A percentile compares a stretch with the other conserved stretches of the same genome.
These are phyloP conservation scores for Fusarium xylarioides DNA, from an alignment of 2,329 filamentous ascomycete species.

Conservation along the genomic window DNA sequence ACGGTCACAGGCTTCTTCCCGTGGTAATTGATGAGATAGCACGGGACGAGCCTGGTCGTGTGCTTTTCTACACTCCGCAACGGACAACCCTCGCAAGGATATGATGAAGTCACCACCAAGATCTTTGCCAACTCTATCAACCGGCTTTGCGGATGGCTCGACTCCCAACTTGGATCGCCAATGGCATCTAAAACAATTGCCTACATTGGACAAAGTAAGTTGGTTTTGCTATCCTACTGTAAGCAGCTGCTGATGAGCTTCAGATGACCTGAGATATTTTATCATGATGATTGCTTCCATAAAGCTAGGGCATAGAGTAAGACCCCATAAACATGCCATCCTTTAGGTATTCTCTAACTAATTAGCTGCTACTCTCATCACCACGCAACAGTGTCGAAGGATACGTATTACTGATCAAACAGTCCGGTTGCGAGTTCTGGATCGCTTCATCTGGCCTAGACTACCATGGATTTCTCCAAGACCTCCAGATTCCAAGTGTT, in stretches of 20 bases:
- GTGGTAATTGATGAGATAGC: background rate
- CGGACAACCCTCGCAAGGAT: background rate
- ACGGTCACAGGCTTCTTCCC: background rate
- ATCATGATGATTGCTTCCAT: background rate
- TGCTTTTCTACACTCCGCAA: background rate
- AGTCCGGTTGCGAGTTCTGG: background rate
- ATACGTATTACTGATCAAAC: background rate
- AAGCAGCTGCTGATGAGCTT: background rate
- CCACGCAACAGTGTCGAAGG: background rate
- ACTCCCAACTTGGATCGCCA: background rate
- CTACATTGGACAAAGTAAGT: background rate
- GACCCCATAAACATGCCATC: too few species aligned
- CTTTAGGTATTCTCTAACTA: background rate
- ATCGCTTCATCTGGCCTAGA: background rate
- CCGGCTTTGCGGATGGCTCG: background rate
- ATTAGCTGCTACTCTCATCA: background rate
- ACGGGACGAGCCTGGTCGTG: background rate
- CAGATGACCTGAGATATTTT: background rate
- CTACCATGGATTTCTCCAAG: background rate
- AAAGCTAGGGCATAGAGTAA: background rate
- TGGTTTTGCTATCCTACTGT: fast-evolving
- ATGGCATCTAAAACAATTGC: background rate
- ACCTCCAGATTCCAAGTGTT: background rate
- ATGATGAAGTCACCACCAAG: background rate
- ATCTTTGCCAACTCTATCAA: background rate